Percentiles rank a stretch among this genome's conserved stretches.
Conservation (phyloP, 164 flowering plant genomes). For the Nymphaea colorata region DNA sequence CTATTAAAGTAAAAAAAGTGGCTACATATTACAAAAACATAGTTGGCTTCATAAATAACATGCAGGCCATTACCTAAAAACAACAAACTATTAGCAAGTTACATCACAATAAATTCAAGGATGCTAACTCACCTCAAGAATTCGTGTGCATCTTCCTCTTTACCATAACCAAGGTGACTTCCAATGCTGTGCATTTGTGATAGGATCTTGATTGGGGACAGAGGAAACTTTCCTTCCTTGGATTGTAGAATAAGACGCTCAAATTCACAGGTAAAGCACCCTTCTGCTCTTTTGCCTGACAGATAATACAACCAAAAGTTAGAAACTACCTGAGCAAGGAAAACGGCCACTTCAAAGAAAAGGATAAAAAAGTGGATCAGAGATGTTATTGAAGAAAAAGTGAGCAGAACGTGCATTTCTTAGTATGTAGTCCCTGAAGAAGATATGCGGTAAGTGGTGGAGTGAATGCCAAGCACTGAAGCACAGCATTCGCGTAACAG, state of each 20-base stretch:
- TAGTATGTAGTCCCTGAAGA: constrained; percentile 69
- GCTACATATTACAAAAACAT: not conserved
- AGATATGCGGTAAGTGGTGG: constrained; percentile 84
- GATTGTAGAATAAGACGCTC: constrained; percentile 54
- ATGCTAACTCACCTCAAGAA: constrained; percentile 55
- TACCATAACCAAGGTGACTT: constrained; percentile 40
- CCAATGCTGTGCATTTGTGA: constrained; percentile 37
- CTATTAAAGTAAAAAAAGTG: not conserved
- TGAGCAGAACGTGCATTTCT: constrained; percentile 45
- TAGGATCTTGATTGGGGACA: constrained; percentile 59
- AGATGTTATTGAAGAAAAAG: not conserved
- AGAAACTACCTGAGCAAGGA: not conserved
- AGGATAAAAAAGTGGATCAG: not conserved
- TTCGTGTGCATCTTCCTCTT: constrained; percentile 85
- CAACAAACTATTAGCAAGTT: not conserved
- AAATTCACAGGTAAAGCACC: constrained; percentile 93
- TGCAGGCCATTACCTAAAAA: not conserved
- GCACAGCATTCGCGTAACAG: constrained; percentile 94
- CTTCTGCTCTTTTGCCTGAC: constrained; percentile 58
- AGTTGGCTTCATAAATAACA: not conserved
- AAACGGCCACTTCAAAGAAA: constrained; percentile 1
- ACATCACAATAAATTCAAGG: not conserved
- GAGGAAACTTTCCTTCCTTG: constrained; percentile 51
- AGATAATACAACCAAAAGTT: not conserved
- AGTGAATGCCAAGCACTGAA: constrained; percentile 91